phyloP scores from a whole-genome alignment of 2,329 filamentous ascomycete species.

The Aspergillus sp. region DNA sequence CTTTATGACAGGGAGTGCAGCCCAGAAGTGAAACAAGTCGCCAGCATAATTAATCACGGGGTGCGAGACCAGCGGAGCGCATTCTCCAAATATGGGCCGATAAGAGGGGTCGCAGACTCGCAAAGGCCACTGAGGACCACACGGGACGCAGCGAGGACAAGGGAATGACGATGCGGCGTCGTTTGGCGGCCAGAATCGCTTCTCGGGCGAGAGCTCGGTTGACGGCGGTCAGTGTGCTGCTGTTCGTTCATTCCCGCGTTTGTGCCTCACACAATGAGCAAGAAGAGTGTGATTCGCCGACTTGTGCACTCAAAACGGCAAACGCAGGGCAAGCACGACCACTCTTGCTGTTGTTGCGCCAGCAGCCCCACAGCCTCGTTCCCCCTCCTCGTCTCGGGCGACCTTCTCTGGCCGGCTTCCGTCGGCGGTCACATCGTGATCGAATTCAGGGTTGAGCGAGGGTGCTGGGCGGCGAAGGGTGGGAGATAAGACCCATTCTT shows the following conservation, averaged over 20 bases:
- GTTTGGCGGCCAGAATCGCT: conserved; percentile 1
- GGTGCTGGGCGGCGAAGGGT: not conserved
- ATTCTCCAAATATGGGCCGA: conserved; percentile 7
- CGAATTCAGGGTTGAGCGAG: conserved; percentile 1
- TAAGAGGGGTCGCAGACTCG: conserved; percentile 1
- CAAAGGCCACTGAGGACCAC: not conserved
- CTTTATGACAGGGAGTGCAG: not conserved
- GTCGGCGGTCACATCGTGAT: conserved; percentile 21
- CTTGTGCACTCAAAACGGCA: not conserved
- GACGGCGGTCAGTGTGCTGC: conserved; percentile 2
- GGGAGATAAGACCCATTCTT: not conserved
- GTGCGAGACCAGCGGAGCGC: not conserved
- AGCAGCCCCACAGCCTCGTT: conserved; percentile 1
- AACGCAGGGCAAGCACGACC: not conserved
- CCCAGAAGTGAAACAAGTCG: conserved; percentile 1
- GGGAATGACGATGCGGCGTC: conserved; percentile 10
- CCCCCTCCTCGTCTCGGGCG: not conserved
- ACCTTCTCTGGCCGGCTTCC: conserved; percentile 9
- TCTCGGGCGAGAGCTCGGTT: conserved; percentile 11
- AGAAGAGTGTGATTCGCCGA: conserved; percentile 6
- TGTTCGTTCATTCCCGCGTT: not conserved
- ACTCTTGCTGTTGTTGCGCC: not conserved
- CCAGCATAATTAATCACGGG: conserved; percentile 6
- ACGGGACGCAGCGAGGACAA: not conserved
- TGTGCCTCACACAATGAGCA: not conserved